These are phyloP conservation scores for Ogataea degrootiae DNA, from an alignment of 805 yeast species.

Conservation along the genomic window DNA sequence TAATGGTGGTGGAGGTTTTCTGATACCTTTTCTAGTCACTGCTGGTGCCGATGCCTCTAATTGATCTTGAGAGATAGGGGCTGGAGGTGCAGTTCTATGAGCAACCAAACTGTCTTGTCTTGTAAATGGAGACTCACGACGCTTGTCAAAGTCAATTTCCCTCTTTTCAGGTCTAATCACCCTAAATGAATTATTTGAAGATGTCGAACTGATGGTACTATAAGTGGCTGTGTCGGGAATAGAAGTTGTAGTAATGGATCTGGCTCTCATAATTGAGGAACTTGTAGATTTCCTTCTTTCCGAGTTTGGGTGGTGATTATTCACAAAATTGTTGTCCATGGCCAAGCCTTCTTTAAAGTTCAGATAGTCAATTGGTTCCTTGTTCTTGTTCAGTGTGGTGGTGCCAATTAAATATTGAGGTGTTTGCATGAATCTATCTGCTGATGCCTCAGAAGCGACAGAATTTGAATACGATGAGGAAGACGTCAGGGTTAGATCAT, in stretches of 20 bases:
- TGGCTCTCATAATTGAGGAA: constrained; percentile 25
- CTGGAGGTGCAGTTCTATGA: constrained; percentile 66
- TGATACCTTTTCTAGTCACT: constrained; percentile 6
- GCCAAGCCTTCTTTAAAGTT: constrained; percentile 45
- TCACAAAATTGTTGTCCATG: neutral
- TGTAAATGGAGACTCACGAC: constrained; percentile 69
- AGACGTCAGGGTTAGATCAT: constrained; percentile 31
- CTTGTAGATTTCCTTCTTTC: constrained; percentile 17
- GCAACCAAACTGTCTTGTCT: constrained; percentile 53
- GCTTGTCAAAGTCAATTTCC: constrained; percentile 78
- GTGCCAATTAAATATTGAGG: constrained; percentile 61
- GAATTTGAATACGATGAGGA: constrained; percentile 55
- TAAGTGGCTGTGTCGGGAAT: constrained; percentile 7
- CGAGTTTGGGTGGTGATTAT: neutral
- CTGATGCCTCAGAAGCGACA: constrained; percentile 38
- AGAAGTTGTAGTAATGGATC: constrained; percentile 26
- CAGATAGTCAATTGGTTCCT: constrained; percentile 46
- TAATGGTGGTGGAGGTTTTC: constrained; percentile 25
- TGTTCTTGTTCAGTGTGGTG: constrained; percentile 12
- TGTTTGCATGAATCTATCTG: constrained; percentile 47
- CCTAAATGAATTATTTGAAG: constrained; percentile 44
- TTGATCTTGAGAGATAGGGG: constrained; percentile 54
- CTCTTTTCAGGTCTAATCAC: constrained; percentile 60
- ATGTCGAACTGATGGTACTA: constrained; percentile 5
- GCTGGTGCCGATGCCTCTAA: constrained; percentile 5